These are phyloP conservation scores for Mycena amicta DNA, from an alignment of 768 basidiomycete genomes.

Conservation along the genomic window DNA sequence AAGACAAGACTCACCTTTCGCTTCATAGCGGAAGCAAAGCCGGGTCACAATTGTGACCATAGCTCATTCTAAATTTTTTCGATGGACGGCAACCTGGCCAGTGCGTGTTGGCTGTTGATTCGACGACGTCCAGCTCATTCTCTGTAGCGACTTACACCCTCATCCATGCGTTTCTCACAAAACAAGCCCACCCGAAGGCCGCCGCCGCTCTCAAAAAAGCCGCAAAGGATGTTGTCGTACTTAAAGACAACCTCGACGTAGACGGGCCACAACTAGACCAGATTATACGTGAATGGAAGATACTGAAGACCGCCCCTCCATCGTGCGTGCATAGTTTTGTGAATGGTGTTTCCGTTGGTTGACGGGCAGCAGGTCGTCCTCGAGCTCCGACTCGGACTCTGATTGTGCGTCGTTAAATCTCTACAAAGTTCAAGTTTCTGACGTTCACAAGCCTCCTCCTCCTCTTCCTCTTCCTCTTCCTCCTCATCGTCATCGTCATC, in stretches of 20 bases:
- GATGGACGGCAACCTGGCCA: constrained; percentile 57
- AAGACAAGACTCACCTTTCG: constrained; percentile 48
- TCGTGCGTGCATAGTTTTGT: not conserved
- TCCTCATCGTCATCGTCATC: constrained; percentile 13
- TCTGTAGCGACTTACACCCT: constrained; percentile 71
- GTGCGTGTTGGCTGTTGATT: constrained; percentile 36
- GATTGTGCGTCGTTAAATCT: constrained; percentile 11
- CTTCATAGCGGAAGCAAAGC: constrained; percentile 45
- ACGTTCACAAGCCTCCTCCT: constrained; percentile 8
- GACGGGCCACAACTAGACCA: constrained; percentile 62
- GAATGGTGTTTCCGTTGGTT: constrained; percentile 8
- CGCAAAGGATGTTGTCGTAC: constrained; percentile 59
- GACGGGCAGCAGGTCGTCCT: constrained; percentile 30
- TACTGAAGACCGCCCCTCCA: constrained; percentile 28
- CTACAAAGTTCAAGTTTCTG: constrained; percentile 16
- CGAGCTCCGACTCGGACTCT: constrained; percentile 25
- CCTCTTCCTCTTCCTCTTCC: constrained; percentile 8
- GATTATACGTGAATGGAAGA: constrained; percentile 70
- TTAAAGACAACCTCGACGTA: constrained; percentile 54
- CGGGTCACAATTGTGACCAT: not conserved
- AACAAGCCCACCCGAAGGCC: constrained; percentile 67
- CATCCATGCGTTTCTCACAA: constrained; percentile 72
- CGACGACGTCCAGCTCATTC: constrained; percentile 1
- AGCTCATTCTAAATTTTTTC: not conserved
- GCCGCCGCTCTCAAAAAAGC: constrained; percentile 77